Evolutionary conservation across 345 rosid species (phyloP), one percentile per base, ranked within the genome.

Genomic region (Rhodamnia rubescens): DNA sequence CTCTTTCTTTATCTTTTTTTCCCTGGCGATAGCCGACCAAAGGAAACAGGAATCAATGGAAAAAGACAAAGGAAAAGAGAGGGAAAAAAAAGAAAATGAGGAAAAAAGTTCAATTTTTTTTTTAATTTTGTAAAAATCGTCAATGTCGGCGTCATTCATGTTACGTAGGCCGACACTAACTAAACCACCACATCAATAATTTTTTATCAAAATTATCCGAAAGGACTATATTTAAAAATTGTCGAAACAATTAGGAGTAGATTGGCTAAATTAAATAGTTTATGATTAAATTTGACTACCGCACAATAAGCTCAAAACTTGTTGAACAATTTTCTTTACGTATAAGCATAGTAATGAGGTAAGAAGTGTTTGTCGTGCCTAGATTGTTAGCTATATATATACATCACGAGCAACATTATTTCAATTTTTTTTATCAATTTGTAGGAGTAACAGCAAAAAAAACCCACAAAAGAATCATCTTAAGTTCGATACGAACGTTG

Each of bases 1-100:
- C 13, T 59, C 55, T 20, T n/a, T n/a, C 29, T 13, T 58, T 7
- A 0, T n/a, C 69, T 58, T 6, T 13, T 59, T 59, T 59, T 7
- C 69, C 69, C 27, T 0, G 1, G 8, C 2, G 0, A 59, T 1
- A 2, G 1, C 36, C 36, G 1, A 58, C 36, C 6, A 12, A n/a
- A 27, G 51, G 50, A n/a, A 12, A 58, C 6, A 13, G 8, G 32
- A 58, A 58, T 29, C 12, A 58, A 57, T 26, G 64, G 26, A 26
- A 26, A 11, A 27, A 58, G 13, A 58, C 7, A n/a, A n/a, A 58
- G 27, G 3, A 15, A 7, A 57, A 8, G 47, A 44, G n/a, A n/a
- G n/a, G 47, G 47, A 44, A 7, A 44, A 44, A 44, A 6, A 44
- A 47, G 0, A 9, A 8, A 47, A 47, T 47, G 4, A 58, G 0